Evolutionary conservation across 345 rosid genomes (phyloP), one percentile per base, ranked within the genome.

Genomic region (Euphorbia lathyris): DNA sequence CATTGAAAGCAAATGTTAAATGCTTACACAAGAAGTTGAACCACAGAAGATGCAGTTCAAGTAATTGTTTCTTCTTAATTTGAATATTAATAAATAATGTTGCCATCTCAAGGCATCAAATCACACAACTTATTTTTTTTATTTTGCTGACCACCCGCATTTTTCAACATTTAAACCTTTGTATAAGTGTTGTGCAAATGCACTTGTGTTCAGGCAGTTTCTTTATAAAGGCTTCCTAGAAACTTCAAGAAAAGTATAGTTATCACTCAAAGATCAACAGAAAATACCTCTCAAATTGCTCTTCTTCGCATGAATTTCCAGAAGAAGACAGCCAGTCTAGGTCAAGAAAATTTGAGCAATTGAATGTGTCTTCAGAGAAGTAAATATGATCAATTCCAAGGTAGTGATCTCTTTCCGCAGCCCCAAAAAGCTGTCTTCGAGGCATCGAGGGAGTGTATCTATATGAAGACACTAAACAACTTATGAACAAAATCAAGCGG

Each of bases 271-370:
- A 57, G 26, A 45, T 9, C 3, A 25, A 73, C 29, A 67, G 38
- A 67, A 77, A 75, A 50, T 88, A 96, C 99, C 99, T 96, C 81
- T 86, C 89, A 74, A 78, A 85, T 58, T 78, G 88, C 75, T 96
- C 97, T 51, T 90, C 96, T 65, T 96, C 97, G 7, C 90, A 90
- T 66, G 96, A 90, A 76, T 87, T 92, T 70, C 90, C 98, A 1
- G 97, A 89, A 32, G 98, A 96, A 5, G 98, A 96, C 38, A 96
- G 86, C 95, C 96, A 86, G 73, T 92, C 98, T 43, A 92, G 72
- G 79, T 96, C 98, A 74, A 96, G 81, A 80, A 96, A 96, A 81
- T 96, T 96, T 38, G 97, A 96, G 83, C 76, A 86, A 76, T 80
- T 92, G 65, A 84, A 83, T 65, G 72, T 63, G 78, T 85, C 96